Evolutionary conservation across 108 stramenopile species (phyloP), one percentile per base, ranked within the genome.

Genomic region (Nitzschia palea): DNA sequence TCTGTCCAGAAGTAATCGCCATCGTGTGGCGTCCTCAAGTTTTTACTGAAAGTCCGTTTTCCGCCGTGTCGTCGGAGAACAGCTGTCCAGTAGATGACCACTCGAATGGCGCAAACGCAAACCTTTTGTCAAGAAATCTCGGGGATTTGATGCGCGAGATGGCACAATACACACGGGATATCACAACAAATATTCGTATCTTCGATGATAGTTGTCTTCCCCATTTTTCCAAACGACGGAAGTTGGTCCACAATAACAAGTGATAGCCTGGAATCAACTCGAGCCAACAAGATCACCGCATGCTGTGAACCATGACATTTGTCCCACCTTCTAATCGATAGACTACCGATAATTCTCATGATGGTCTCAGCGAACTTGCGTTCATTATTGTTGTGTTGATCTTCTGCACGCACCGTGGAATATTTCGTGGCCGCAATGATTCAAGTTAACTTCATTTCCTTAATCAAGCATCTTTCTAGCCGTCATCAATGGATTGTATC

Each of bases 1-100:
- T 76, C 27, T 60, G 78, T 37, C 93, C 93, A 17, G 90, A 94
- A 53, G 73, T 94, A 0, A 86, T 94, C 64, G 85, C 78, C 1
- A 57, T 94, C 55, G 44, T 90, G 3, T 94, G 93, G 93, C 68
- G 93, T 58, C 92, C 89, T 30, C 26, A 66, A 9, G 62, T 80
- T 20, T 85, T 89, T 63, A 61, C 42, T 27, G 62, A 80, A 18
- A 50, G 68, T 23, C 45, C 80, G 26, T 91, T 94, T 61, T 82
- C 86, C 26, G 93, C 82, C 9, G 73, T 88, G 77, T 55, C 72
- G 12, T 89, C 93, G 0, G 85, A 90, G 57, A 86, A 78, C 45
- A 60, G 77, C 28, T 70, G 76, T 26, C 93, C 93, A 0, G 74
- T 71, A 0, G 63, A 66, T 29, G 74, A 56, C n/a, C n/a, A n/a